Evolutionary conservation across 257 asterid genomes (phyloP).

Genomic region (Capsicum chinense): DNA sequence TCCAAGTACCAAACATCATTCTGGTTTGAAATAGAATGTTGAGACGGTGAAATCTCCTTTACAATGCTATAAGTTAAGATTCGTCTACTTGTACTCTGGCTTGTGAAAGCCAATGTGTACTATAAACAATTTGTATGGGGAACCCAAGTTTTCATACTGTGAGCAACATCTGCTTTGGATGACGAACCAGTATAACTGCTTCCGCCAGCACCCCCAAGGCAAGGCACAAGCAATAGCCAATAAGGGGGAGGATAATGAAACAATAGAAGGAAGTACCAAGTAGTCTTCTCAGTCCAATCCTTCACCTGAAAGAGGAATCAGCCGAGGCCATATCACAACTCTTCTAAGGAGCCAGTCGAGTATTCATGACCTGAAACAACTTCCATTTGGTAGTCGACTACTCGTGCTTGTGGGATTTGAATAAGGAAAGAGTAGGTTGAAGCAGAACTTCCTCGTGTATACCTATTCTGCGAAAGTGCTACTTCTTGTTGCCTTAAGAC

Average conservation of each 20-base stretch:
- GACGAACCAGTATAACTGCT: background rate
- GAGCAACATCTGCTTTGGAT: background rate
- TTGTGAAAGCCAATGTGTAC: background rate
- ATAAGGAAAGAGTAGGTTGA: constrained; percentile 47
- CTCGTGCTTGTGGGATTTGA: constrained; percentile 50
- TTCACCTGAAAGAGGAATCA: constrained; percentile 7
- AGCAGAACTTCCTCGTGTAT: constrained; percentile 60
- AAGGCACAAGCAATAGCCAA: background rate
- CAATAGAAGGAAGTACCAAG: background rate
- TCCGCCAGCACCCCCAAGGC: background rate
- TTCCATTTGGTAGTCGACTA: constrained; percentile 58
- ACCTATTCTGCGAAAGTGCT: constrained; percentile 69
- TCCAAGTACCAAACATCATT: background rate
- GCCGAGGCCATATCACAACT: constrained; percentile 42
- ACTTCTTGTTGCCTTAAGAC: constrained; percentile 87
- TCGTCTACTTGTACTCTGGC: background rate
- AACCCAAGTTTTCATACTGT: background rate
- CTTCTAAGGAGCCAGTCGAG: constrained; percentile 58
- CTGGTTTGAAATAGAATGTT: background rate
- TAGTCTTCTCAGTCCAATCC: background rate
- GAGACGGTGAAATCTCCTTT: background rate
- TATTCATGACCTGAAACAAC: constrained; percentile 57
- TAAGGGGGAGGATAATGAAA: background rate
- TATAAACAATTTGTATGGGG: constrained; percentile 6
- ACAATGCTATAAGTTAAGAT: background rate